A percentile compares a stretch with the other conserved stretches of the same genome.
Conservation (phyloP, 1,284 basidiomycete genomes). For the Gymnopus androsaceus region DNA sequence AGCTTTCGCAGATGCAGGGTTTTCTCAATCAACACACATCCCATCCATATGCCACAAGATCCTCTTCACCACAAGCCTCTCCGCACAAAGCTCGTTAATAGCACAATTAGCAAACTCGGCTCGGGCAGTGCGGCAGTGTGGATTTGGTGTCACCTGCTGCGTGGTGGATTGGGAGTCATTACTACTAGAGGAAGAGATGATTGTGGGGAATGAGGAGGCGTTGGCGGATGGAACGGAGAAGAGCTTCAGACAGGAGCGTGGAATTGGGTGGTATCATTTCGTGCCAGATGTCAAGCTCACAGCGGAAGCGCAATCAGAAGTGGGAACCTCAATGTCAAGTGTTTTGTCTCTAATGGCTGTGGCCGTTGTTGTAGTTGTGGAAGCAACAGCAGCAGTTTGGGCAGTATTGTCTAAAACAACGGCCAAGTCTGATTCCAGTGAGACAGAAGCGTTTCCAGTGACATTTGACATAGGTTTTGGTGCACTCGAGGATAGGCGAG, state of each 20-base stretch:
- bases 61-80: neutral
- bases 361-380: too few relatives aligned
- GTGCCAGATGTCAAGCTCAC: neutral
- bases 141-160: neutral
- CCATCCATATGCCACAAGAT: neutral
- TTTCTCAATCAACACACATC: slow-evolving; percentile 6
- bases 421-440: too few relatives aligned
- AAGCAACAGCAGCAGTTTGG: neutral
- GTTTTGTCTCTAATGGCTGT: neutral
- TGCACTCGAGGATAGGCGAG: neutral
- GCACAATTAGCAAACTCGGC: neutral
- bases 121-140: neutral
- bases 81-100: neutral
- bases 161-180: neutral
- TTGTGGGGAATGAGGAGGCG: neutral
- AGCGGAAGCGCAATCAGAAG: neutral
- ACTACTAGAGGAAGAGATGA: neutral
- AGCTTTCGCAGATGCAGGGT: neutral
- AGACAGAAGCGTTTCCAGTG: too few relatives aligned
- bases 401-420: too few relatives aligned
- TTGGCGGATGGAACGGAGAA: neutral
- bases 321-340: neutral
- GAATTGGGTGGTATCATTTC: slow-evolving; percentile 5
- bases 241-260: neutral
- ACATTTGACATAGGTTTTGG: neutral